Percentiles rank a stretch among this genome's conserved stretches.
Evolutionary conservation across 202 grass and related monocot species (phyloP).

Genomic region (Zizania palustris): DNA sequence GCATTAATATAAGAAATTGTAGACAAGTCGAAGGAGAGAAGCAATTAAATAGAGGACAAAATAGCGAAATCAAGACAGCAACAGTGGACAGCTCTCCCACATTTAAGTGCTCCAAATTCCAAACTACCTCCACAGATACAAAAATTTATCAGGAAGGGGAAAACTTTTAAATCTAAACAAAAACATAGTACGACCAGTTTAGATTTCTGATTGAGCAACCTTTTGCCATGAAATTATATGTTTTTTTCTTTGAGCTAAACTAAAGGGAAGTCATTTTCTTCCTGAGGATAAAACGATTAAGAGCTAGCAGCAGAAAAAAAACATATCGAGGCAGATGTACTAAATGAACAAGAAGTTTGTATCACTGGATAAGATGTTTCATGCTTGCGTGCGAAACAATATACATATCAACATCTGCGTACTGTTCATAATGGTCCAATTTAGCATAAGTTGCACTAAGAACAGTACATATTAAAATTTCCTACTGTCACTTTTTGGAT

Average conservation of each 20-base stretch:
- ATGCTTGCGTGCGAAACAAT: slow-evolving; percentile 34
- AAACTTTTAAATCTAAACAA: background rate
- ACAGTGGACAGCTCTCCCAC: slow-evolving; percentile 38
- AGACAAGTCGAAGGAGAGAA: slow-evolving; percentile 47
- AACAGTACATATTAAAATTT: background rate
- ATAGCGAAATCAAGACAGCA: slow-evolving; percentile 44
- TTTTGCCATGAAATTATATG: background rate
- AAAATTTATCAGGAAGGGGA: slow-evolving; percentile 46
- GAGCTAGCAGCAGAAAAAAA: background rate
- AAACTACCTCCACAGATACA: slow-evolving; percentile 51
- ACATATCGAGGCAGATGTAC: background rate
- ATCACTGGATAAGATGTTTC: slow-evolving; percentile 14
- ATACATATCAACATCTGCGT: background rate
- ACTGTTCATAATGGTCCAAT: background rate
- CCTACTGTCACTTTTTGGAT: background rate
- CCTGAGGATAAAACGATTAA: background rate
- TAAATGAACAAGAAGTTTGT: background rate
- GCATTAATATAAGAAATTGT: background rate
- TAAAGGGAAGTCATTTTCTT: background rate
- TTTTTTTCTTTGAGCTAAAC: background rate
- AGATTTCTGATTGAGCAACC: background rate
- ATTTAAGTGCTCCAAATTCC: slow-evolving; percentile 62
- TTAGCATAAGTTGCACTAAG: background rate
- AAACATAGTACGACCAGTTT: background rate
- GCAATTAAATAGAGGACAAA: slow-evolving; percentile 41